These are phyloP conservation scores for Ogataea thermomethanolica DNA, from an alignment of 805 yeast species.

Conservation along the genomic window DNA sequence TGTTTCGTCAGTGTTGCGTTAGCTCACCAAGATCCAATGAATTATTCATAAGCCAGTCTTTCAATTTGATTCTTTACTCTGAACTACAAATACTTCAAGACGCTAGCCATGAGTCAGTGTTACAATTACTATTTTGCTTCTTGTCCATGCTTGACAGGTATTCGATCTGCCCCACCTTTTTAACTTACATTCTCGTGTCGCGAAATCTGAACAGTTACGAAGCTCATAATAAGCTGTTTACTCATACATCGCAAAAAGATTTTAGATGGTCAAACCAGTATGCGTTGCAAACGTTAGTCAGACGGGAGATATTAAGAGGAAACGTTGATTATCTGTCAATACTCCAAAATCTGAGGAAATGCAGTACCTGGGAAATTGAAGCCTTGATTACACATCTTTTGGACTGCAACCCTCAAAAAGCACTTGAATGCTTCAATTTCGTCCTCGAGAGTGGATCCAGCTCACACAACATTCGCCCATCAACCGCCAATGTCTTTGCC, in stretches of 20 bases:
- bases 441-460: not conserved
- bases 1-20: not conserved
- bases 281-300: not conserved
- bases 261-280: too few species aligned
- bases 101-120: not conserved
- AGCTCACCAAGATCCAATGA: not conserved
- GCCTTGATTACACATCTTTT: slow-evolving; percentile 9
- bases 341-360: slow-evolving; percentile 1
- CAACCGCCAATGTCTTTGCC: slow-evolving; percentile 4
- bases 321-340: slow-evolving; percentile 1
- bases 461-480: not conserved
- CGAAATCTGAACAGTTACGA: slow-evolving; percentile 2
- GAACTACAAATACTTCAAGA: not conserved
- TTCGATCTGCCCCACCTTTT: slow-evolving; percentile 7
- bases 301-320: not conserved
- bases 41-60: not conserved
- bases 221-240: not conserved
- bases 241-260: too few species aligned
- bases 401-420: slow-evolving; percentile 2
- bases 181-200: slow-evolving; percentile 13
- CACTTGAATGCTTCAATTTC: slow-evolving; percentile 9
- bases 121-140: not conserved
- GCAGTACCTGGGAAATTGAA: not conserved
- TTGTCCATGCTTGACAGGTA: not conserved
- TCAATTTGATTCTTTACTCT: not conserved